Percentiles rank a stretch among this genome's conserved stretches.
phyloP scores from a whole-genome alignment of 768 basidiomycete genomes.

The Lentinula lateritia region DNA sequence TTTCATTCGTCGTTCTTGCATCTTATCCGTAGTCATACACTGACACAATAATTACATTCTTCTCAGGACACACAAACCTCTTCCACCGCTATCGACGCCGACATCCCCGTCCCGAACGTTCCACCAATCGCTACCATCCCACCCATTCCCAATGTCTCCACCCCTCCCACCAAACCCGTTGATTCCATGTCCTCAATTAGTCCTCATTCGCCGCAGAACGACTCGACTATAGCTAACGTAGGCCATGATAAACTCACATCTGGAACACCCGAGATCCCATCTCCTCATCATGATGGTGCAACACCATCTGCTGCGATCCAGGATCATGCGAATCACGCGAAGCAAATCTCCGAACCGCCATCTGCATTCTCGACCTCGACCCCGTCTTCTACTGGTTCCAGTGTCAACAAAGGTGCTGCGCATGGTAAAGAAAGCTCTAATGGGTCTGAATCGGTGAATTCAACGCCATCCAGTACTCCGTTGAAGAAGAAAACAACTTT shows the following conservation, averaged over 20 bases:
- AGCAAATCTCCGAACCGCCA: not conserved
- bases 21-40: too few relatives aligned
- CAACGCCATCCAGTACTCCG: not conserved
- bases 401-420: too few relatives aligned
- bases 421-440: not conserved
- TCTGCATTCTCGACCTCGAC: not conserved
- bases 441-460: not conserved
- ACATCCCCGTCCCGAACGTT: constrained; percentile 26
- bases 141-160: not conserved
- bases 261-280: not conserved
- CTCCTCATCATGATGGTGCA: not conserved
- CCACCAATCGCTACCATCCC: constrained; percentile 16
- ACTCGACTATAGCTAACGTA: not conserved
- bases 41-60: not conserved
- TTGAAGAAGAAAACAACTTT: not conserved
- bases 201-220: not conserved
- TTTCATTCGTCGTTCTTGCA: too few relatives aligned
- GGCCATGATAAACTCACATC: not conserved
- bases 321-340: not conserved
- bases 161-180: not conserved
- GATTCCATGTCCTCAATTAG: not conserved
- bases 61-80: not conserved
- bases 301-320: too few relatives aligned
- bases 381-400: too few relatives aligned
- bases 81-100: constrained; percentile 23